Evolutionary conservation across 2,329 filamentous ascomycete species (phyloP).

Genomic region (Cladobotryum protrusum): DNA sequence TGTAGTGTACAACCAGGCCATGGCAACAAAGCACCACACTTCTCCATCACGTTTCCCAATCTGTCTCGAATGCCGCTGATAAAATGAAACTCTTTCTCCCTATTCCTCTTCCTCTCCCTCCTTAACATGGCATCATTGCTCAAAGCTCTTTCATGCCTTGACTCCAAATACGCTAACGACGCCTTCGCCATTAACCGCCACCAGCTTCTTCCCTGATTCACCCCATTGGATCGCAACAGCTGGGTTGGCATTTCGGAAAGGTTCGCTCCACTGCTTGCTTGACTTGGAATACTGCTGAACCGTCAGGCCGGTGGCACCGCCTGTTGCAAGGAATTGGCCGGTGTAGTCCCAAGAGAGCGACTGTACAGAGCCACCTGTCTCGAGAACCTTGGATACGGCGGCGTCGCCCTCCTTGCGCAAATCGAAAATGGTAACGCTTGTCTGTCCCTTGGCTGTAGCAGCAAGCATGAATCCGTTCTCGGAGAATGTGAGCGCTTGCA

Average conservation of each 20-base stretch:
- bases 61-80: too few species aligned
- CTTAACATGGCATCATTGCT: too few species aligned
- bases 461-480: constrained; percentile 98
- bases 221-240: constrained; percentile 76
- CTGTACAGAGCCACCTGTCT: constrained; percentile 72
- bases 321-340: constrained; percentile 83
- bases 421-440: constrained; percentile 80
- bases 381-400: constrained; percentile 74
- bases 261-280: constrained; percentile 83
- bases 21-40: too few species aligned
- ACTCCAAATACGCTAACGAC: constrained; percentile 62
- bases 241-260: constrained; percentile 67
- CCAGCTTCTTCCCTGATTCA: constrained; percentile 62
- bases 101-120: too few species aligned
- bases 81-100: too few species aligned
- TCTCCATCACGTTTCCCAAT: too few species aligned
- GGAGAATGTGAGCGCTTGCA: constrained; percentile 77
- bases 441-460: constrained; percentile 69
- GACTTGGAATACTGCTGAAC: constrained; percentile 88
- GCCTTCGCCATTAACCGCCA: constrained; percentile 70
- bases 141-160: background rate
- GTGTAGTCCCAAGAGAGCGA: constrained; percentile 88
- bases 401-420: constrained; percentile 84
- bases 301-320: constrained; percentile 71
- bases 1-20: too few species aligned